Conservation (phyloP, 2,329 filamentous ascomycete species). For the Ophiognomonia clavigignenti-juglandacearum region DNA sequence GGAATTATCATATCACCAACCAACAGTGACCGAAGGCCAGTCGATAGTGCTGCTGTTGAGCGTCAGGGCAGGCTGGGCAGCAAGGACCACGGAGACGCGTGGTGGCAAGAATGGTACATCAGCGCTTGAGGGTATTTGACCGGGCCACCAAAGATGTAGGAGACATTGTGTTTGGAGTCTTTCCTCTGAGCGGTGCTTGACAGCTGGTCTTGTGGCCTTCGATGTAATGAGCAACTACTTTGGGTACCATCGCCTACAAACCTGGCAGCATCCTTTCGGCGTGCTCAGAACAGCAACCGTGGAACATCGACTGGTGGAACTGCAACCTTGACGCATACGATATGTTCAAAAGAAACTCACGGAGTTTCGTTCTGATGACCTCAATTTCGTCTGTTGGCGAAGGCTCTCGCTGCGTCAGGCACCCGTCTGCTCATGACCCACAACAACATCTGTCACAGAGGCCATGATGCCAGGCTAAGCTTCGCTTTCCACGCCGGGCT, state of each 20-base stretch:
- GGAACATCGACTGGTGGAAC: constrained; percentile 4
- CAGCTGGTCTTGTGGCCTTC: constrained; percentile 46
- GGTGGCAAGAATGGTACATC: constrained; percentile 13
- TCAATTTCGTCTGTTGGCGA: constrained; percentile 17
- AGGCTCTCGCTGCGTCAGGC: constrained; percentile 17
- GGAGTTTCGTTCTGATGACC: constrained; percentile 11
- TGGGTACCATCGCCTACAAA: background rate
- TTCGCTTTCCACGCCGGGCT: constrained; percentile 26
- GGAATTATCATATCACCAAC: too few species aligned
- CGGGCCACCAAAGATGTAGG: constrained; percentile 21
- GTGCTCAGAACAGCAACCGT: background rate
- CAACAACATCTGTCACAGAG: too few species aligned
- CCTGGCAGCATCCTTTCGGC: background rate
- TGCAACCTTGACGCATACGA: background rate
- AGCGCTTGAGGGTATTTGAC: constrained; percentile 21
- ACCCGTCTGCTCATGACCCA: too few species aligned
- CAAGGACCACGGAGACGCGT: background rate
- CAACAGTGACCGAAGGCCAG: background rate
- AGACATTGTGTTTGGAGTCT: constrained; percentile 33
- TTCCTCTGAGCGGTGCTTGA: constrained; percentile 50
- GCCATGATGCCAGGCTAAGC: constrained; percentile 21
- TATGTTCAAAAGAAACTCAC: constrained; percentile 11
- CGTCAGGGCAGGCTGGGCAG: too few species aligned
- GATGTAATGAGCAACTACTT: constrained; percentile 6
- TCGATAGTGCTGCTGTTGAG: background rate